Evolutionary conservation across 495 filamentous ascomycete genomes (phyloP).

Genomic region (Aspergillus incahuasiensis): DNA sequence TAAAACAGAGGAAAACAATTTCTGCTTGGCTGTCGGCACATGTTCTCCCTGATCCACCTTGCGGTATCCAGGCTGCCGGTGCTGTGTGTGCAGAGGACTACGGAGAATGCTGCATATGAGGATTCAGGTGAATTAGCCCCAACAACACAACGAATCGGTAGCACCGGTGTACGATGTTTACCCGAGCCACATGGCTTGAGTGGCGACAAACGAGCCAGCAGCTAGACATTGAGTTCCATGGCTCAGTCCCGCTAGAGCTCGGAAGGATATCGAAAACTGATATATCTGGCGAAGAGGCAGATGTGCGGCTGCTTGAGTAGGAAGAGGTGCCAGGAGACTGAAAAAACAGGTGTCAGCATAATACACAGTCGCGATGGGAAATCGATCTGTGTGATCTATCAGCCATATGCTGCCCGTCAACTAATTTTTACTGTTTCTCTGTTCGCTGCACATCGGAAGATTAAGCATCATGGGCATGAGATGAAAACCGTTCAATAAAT

Average conservation of each 20-base stretch:
- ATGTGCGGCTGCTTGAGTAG: constrained; percentile 1
- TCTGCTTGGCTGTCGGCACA: not conserved
- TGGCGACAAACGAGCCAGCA: not conserved
- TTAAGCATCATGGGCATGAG: too few species aligned
- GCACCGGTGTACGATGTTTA: not conserved
- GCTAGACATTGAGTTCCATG: not conserved
- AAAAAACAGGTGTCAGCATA: not conserved
- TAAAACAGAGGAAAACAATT: not conserved
- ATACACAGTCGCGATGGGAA: too few species aligned
- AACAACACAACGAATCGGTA: not conserved
- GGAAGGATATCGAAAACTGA: not conserved
- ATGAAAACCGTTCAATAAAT: too few species aligned
- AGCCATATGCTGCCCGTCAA: not conserved
- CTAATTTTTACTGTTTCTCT: too few species aligned
- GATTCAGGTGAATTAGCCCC: too few species aligned
- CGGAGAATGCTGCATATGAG: too few species aligned
- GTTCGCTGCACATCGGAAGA: too few species aligned
- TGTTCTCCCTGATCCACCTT: not conserved
- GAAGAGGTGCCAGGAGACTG: not conserved
- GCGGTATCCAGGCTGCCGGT: not conserved
- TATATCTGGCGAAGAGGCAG: not conserved
- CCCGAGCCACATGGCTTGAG: constrained; percentile 19
- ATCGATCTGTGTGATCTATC: not conserved
- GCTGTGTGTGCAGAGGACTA: not conserved
- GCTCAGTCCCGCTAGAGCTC: not conserved